Percentiles rank a stretch among this genome's conserved stretches.
phyloP scores from a whole-genome alignment of 768 basidiomycete species.

The Chiua virens region DNA sequence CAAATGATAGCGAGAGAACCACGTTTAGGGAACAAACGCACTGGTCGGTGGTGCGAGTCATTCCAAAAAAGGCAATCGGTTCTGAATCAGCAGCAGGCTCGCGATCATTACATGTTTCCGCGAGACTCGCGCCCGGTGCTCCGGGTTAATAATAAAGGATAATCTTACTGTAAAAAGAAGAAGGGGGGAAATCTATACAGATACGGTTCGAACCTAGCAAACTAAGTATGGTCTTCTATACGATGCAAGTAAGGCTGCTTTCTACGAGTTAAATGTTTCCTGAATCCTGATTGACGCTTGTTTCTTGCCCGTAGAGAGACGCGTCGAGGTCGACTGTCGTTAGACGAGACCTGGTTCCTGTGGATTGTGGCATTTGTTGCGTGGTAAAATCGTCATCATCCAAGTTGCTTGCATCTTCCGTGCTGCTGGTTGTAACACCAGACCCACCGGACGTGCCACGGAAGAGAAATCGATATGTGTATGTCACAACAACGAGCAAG shows the following conservation, averaged over 20 bases:
- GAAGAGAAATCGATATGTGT: constrained; percentile 5
- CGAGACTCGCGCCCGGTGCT: background rate
- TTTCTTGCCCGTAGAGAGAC: background rate
- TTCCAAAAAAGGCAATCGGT: background rate
- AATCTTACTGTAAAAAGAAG: too few species aligned
- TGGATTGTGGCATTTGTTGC: background rate
- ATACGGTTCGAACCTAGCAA: too few species aligned
- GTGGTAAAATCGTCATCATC: constrained; percentile 18
- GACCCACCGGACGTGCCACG: background rate
- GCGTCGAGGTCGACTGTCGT: constrained; percentile 10
- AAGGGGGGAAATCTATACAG: too few species aligned
- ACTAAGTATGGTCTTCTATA: too few species aligned
- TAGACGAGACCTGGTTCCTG: background rate
- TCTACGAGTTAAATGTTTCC: background rate
- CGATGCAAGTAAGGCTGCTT: too few species aligned
- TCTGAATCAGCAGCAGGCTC: too few species aligned
- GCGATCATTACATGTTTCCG: too few species aligned
- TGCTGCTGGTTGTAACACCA: background rate
- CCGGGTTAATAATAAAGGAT: too few species aligned
- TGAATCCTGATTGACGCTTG: background rate
- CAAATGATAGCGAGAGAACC: background rate
- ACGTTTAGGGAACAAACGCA: too few species aligned
- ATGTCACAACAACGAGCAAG: constrained; percentile 17
- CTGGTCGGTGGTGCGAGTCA: background rate
- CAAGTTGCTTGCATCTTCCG: background rate